These are phyloP conservation scores for Hanseniaspora mollemarum DNA, from an alignment of 805 yeast species.

Conservation along the genomic window DNA sequence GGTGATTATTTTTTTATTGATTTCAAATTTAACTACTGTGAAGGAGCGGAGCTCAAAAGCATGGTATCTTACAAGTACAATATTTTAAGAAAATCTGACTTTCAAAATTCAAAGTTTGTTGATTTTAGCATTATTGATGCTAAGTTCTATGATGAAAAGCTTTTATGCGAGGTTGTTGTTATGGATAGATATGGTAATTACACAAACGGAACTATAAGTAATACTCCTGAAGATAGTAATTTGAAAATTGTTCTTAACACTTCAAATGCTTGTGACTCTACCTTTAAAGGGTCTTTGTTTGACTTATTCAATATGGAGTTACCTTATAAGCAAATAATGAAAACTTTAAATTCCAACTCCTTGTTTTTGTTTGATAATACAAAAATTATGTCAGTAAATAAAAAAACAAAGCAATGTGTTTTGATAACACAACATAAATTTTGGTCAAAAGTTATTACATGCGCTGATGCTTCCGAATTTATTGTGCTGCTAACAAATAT, in stretches of 20 bases:
- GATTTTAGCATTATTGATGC: slow-evolving; percentile 1
- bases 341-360: neutral
- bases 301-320: slow-evolving; percentile 10
- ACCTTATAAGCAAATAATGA: slow-evolving; percentile 1
- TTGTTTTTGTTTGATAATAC: slow-evolving; percentile 7
- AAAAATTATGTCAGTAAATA: slow-evolving; percentile 9
- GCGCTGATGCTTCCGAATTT: neutral
- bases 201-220: slow-evolving; percentile 5
- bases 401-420: neutral
- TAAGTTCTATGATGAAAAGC: neutral
- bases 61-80: slow-evolving; percentile 4
- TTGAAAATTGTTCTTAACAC: neutral
- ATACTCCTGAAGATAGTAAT: neutral
- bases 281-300: slow-evolving; percentile 5
- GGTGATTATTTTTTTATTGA: slow-evolving; percentile 13
- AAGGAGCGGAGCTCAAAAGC: neutral
- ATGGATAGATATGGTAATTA: slow-evolving; percentile 15
- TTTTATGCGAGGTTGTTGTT: neutral
- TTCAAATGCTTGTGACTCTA: neutral
- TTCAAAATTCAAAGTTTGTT: slow-evolving; percentile 6
- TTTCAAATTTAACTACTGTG: neutral
- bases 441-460: slow-evolving; percentile 11
- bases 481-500: neutral
- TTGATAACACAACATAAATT: slow-evolving; percentile 9
- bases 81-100: slow-evolving; percentile 4